Conservation (phyloP, 176 grass and related monocot species). For the Juncus effusus region DNA sequence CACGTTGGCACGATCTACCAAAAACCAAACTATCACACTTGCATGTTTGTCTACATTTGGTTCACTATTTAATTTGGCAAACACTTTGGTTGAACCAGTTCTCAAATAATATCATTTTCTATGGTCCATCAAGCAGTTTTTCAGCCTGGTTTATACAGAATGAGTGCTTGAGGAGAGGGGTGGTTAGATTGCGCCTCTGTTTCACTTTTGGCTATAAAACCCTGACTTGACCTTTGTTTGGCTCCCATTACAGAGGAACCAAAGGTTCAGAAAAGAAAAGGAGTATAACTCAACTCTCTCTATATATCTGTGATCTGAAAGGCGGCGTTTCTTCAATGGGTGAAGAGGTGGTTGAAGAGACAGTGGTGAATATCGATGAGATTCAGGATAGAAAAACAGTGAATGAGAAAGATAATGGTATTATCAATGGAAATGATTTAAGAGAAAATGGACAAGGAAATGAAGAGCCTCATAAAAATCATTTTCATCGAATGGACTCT, state of each 20-base stretch:
- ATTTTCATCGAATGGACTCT: slow-evolving; percentile 31
- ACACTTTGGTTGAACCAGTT: no score
- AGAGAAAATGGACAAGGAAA: slow-evolving; percentile 2
- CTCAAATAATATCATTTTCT: no score
- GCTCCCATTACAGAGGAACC: background rate
- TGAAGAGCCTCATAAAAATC: background rate
- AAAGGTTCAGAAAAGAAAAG: background rate
- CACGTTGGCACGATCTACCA: background rate
- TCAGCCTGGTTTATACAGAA: slow-evolving; percentile 9
- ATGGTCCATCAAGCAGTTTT: background rate
- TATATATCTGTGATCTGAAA: background rate
- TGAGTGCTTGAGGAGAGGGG: background rate
- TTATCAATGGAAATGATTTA: slow-evolving; percentile 3
- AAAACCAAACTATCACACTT: background rate
- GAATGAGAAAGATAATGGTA: background rate
- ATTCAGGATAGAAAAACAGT: background rate
- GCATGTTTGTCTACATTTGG: background rate
- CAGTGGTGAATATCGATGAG: slow-evolving; percentile 33
- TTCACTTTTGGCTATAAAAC: slow-evolving; percentile 23
- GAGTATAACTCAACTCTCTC: background rate
- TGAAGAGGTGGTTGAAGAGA: slow-evolving; percentile 25
- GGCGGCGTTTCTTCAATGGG: slow-evolving; percentile 7
- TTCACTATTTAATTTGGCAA: background rate
- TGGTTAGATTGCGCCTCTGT: slow-evolving; percentile 2
- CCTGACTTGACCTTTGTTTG: background rate